phyloP scores from a whole-genome alignment of 768 basidiomycete species.

The Clitopilus hobsonii region DNA sequence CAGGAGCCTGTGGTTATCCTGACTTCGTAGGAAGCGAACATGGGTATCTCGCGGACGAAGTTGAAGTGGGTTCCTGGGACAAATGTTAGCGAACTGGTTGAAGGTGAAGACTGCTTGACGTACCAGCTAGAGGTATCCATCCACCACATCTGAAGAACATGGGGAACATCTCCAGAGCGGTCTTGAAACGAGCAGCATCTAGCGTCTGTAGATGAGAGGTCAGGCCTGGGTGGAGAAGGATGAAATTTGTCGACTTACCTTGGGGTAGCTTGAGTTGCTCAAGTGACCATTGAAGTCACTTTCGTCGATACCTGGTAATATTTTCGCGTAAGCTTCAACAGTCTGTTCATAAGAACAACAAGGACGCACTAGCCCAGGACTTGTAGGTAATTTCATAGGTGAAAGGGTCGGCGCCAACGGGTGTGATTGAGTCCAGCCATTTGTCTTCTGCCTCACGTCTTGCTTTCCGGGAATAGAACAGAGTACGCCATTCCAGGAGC shows the following conservation, averaged over 20 bases:
- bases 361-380: constrained; percentile 54
- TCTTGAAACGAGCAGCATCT: constrained; percentile 44
- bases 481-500: constrained; percentile 26
- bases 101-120: constrained; percentile 25
- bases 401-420: constrained; percentile 57
- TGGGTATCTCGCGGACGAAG: constrained; percentile 69
- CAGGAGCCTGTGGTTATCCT: constrained; percentile 52
- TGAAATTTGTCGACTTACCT: no score
- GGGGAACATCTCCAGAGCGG: constrained; percentile 47
- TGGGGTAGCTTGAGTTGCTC: constrained; percentile 79
- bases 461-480: constrained; percentile 29
- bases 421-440: constrained; percentile 45
- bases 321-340: no score
- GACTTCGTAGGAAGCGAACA: constrained; percentile 58
- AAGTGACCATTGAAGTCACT: constrained; percentile 71
- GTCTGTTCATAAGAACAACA: no score
- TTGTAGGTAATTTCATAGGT: constrained; percentile 33
- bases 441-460: constrained; percentile 28
- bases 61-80: constrained; percentile 56
- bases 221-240: neutral
- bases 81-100: neutral
- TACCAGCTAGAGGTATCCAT: constrained; percentile 55
- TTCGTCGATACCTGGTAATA: constrained; percentile 55
- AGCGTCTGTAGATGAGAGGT: constrained; percentile 24
- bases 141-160: constrained; percentile 55